Evolutionary conservation across 306 rosid species (phyloP), one percentile per base, ranked within the genome.

Genomic region (Quercus bicolor): DNA sequence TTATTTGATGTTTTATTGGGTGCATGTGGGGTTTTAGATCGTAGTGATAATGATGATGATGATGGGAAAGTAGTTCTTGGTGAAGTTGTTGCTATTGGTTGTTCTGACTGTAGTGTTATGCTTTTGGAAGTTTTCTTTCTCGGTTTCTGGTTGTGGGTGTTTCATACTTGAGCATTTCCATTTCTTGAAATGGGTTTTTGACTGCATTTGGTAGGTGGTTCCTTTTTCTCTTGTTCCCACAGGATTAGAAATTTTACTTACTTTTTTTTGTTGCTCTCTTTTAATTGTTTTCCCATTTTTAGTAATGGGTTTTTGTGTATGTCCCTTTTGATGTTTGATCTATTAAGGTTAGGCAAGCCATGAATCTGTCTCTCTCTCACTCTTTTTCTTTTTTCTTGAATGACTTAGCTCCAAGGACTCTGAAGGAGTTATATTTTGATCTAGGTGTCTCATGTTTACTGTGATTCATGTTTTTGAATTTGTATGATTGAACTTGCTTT

Each of bases 11-110:
- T 84, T 84, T 84, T 76, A 13, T 57, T 56, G 75, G 77, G 80
- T 91, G 93, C 93, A 85, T 89, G 91, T 80, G 75, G 77, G 71
- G 86, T 82, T 83, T 88, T 88, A 75, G 84, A 75, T 86, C 85
- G 75, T n/a, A n/a, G 70, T 81, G 80, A 52, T 37, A 37, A 37
- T 87, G 78, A 33, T 75, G 79, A 62, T 74, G 11, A 24, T 60
- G 75, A 60, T 80, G 79, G 56, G 48, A 60, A 65, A 34, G 57
- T 75, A 56, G 73, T 80, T 74, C 73, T 62, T 66, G 80, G 78
- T 75, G 45, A 66, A 77, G 80, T 48, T 56, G 66, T 69, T 70
- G 23, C 62, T 77, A 18, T 37, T 70, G 21, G 65, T 26, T 24
- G 68, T 70, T 70, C 72, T 81, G 74, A 23, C 31, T 34, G 7